These are phyloP conservation scores for Xylariaceae sp. DNA, from an alignment of 2,329 filamentous ascomycete genomes.

Conservation along the genomic window DNA sequence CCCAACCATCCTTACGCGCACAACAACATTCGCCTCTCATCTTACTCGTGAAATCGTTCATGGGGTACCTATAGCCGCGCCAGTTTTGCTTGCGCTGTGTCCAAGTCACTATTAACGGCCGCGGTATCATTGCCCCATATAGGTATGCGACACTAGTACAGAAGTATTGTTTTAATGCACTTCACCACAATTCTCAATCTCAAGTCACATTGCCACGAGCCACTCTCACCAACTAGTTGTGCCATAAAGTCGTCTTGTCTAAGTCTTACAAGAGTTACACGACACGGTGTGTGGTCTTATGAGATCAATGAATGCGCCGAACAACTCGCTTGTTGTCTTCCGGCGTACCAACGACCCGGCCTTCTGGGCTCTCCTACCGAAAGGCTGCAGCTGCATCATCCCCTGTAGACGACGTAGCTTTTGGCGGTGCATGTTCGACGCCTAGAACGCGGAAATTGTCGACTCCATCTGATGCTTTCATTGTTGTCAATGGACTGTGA, in stretches of 20 bases:
- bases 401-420: not conserved
- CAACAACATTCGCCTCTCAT: not conserved
- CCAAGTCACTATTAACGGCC: not conserved
- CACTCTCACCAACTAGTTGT: slow-evolving; percentile 46
- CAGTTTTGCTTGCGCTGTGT: not conserved
- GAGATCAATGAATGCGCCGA: slow-evolving; percentile 47
- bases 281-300: slow-evolving; percentile 25
- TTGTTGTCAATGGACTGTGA: not conserved
- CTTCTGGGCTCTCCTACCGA: slow-evolving; percentile 41
- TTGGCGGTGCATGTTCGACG: not conserved
- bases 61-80: not conserved
- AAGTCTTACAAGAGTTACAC: not conserved
- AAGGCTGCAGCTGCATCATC: slow-evolving; percentile 41
- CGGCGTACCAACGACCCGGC: slow-evolving; percentile 46
- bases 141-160: not conserved
- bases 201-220: not conserved
- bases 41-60: not conserved
- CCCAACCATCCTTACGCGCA: not conserved
- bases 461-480: too few relatives aligned
- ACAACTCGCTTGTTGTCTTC: slow-evolving; percentile 52
- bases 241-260: slow-evolving; percentile 23
- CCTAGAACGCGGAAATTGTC: not conserved
- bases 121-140: too few relatives aligned
- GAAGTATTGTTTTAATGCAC: not conserved
- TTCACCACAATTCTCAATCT: not conserved